Conservation (phyloP, 2,329 filamentous ascomycete genomes). For the Macrophomina pseudophaseolina region DNA sequence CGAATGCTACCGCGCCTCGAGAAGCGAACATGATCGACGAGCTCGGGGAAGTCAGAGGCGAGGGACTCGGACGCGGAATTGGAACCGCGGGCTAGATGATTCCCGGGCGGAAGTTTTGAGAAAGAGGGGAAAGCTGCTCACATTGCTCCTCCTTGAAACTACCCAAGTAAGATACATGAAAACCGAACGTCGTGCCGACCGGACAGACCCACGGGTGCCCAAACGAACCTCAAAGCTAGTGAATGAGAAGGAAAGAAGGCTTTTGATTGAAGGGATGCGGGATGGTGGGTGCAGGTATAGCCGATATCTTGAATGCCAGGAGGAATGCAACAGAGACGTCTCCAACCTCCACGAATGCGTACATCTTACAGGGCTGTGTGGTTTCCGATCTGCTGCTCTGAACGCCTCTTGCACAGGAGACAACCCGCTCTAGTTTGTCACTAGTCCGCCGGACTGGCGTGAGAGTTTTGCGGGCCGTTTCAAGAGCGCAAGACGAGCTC, state of each 20-base stretch:
- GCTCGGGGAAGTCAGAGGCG: slow-evolving; percentile 15
- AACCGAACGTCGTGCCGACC: slow-evolving; percentile 18
- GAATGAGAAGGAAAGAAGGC: slow-evolving; percentile 8
- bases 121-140: slow-evolving; percentile 11
- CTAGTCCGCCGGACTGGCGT: slow-evolving; percentile 20
- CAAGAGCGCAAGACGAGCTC: slow-evolving; percentile 20
- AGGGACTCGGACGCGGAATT: background rate
- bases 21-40: slow-evolving; percentile 11
- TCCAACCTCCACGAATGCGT: slow-evolving; percentile 15
- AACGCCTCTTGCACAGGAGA: slow-evolving; percentile 19
- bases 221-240: slow-evolving; percentile 17
- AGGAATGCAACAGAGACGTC: slow-evolving; percentile 17
- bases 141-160: slow-evolving; percentile 23
- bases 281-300: slow-evolving; percentile 1
- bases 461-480: slow-evolving; percentile 23
- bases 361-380: slow-evolving; percentile 13
- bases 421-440: slow-evolving; percentile 12
- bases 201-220: slow-evolving; percentile 16
- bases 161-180: slow-evolving; percentile 25
- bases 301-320: slow-evolving; percentile 14
- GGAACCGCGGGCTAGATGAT: background rate
- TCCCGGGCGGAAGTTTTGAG: background rate
- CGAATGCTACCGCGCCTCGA: slow-evolving; percentile 12
- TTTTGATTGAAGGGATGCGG: background rate
- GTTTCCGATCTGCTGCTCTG: slow-evolving; percentile 14